phyloP scores from a whole-genome alignment of 2,329 filamentous ascomycete species.

The Ambrosiella cleistominuta region DNA sequence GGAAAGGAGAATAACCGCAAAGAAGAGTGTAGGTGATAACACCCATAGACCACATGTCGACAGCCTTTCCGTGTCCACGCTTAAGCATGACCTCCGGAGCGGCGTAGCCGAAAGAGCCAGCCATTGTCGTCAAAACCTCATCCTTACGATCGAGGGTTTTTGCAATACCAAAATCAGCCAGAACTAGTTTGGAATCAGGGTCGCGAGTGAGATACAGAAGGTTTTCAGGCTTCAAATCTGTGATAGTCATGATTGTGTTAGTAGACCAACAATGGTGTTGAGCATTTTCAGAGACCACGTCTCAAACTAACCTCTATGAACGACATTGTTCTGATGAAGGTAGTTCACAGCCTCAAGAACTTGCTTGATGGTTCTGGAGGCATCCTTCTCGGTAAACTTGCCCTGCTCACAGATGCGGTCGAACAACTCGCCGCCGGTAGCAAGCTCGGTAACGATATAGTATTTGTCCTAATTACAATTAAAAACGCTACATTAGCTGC shows the following conservation, averaged over 20 bases:
- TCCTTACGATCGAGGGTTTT: constrained; percentile 89
- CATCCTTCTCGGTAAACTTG: constrained; percentile 97
- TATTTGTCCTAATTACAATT: constrained; percentile 65
- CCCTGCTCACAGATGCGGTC: constrained; percentile 96
- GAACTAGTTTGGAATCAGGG: constrained; percentile 64
- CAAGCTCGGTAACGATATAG: constrained; percentile 95
- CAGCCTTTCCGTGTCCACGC: constrained; percentile 89
- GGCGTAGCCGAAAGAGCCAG: constrained; percentile 93
- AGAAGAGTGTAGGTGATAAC: constrained; percentile 97
- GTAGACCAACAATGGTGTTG: not conserved
- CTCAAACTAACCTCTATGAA: constrained; percentile 58
- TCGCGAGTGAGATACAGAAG: constrained; percentile 77
- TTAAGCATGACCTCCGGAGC: constrained; percentile 98
- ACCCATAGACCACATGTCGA: constrained; percentile 98
- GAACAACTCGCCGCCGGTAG: constrained; percentile 89
- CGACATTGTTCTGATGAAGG: constrained; percentile 83
- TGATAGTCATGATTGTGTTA: constrained; percentile 32
- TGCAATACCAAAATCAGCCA: constrained; percentile 95
- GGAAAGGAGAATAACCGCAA: constrained; percentile 95
- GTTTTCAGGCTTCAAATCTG: constrained; percentile 97
- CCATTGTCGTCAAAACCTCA: constrained; percentile 93
- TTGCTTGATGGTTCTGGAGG: constrained; percentile 86
- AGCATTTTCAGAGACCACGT: not conserved
- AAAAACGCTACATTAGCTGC: not conserved
- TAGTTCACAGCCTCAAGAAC: constrained; percentile 85